Conservation (phyloP, 1,284 basidiomycete genomes). For the Sanghuangporus sanghuang region DNA sequence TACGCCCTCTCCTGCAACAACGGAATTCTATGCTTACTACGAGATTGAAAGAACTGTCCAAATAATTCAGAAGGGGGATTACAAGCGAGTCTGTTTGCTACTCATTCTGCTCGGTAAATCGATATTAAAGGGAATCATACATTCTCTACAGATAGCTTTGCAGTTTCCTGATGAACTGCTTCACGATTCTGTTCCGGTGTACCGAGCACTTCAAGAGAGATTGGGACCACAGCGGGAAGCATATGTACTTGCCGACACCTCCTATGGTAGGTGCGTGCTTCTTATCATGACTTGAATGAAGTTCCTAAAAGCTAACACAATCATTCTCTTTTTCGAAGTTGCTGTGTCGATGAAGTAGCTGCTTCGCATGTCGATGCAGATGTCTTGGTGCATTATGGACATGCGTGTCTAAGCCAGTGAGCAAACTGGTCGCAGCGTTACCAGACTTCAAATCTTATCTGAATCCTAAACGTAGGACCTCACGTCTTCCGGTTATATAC, state of each 20-base stretch:
- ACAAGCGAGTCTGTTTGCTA: conserved; percentile 47
- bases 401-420: conserved; percentile 90
- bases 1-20: conserved; percentile 29
- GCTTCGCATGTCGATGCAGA: conserved; percentile 94
- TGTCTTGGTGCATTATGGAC: conserved; percentile 91
- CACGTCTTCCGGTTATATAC: conserved; percentile 80
- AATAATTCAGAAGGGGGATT: conserved; percentile 47
- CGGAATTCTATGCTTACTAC: conserved; percentile 50
- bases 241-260: conserved; percentile 94
- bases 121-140: neutral
- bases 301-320: neutral
- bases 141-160: conserved; percentile 64
- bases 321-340: conserved; percentile 43
- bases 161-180: conserved; percentile 97
- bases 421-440: conserved; percentile 25
- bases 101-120: neutral
- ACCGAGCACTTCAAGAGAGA: conserved; percentile 55
- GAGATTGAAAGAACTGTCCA: conserved; percentile 54
- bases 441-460: conserved; percentile 1
- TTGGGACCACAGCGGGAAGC: conserved; percentile 55
- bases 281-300: neutral
- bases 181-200: conserved; percentile 85
- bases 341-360: conserved; percentile 95
- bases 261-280: conserved; percentile 80
- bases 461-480: conserved; percentile 44